phyloP scores from a whole-genome alignment of 306 rosid genomes.

The Abrus pulchellus region DNA sequence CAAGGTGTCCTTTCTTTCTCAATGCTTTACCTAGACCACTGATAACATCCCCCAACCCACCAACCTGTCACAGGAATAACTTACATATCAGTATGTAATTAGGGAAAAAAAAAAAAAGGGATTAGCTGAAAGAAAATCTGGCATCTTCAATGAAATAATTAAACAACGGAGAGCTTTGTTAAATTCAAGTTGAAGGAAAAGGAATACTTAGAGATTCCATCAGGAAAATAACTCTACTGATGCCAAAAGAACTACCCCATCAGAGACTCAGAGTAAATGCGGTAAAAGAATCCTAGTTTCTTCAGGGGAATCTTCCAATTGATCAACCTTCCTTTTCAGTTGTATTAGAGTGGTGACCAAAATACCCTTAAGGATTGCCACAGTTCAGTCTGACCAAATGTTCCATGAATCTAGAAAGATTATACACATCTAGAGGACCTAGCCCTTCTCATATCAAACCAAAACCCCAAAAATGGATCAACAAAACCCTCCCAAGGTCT shows the following conservation, averaged over 20 bases:
- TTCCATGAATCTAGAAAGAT: conserved; percentile 33
- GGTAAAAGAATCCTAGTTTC: conserved; percentile 34
- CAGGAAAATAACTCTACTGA: neutral
- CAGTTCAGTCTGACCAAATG: conserved; percentile 37
- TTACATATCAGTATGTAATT: conserved; percentile 22
- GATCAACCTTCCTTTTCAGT: conserved; percentile 3
- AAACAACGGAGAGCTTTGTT: conserved; percentile 38
- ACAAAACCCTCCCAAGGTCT: neutral
- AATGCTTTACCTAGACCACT: conserved; percentile 90
- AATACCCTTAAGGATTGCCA: neutral
- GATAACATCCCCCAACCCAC: conserved; percentile 96
- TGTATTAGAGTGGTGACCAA: conserved; percentile 22
- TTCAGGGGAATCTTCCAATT: conserved; percentile 25
- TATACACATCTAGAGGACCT: conserved; percentile 9
- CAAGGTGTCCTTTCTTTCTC: conserved; percentile 94
- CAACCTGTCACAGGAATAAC: conserved; percentile 72
- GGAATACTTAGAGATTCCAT: conserved; percentile 19
- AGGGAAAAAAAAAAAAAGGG: neutral
- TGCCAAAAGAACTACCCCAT: conserved; percentile 40
- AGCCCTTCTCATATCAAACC: conserved; percentile 21
- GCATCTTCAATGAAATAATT: conserved; percentile 37
- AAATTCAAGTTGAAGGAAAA: conserved; percentile 34
- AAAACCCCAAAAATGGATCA: conserved; percentile 15
- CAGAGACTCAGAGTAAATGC: conserved; percentile 30
- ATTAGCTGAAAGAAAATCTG: conserved; percentile 32